These are phyloP conservation scores for Immersiporthe knoxdaviesiana DNA, from an alignment of 2,329 filamentous ascomycete genomes.

Conservation along the genomic window DNA sequence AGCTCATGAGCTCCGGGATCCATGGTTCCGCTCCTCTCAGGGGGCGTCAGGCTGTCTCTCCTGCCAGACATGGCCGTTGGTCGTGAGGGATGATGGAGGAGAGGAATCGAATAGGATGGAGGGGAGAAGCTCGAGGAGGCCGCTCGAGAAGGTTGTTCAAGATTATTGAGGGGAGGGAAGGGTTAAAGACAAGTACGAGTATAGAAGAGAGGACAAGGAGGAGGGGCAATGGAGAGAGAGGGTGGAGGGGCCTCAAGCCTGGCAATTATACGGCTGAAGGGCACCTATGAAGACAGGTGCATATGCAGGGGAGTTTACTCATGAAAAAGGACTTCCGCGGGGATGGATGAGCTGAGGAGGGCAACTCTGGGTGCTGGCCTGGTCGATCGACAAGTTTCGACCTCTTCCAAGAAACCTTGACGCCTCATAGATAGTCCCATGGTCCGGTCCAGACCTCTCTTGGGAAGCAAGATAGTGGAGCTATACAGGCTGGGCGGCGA, in stretches of 20 bases:
- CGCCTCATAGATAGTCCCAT: constrained; percentile 28
- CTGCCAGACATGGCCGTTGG: constrained; percentile 38
- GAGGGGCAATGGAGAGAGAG: constrained; percentile 22
- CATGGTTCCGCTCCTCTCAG: constrained; percentile 46
- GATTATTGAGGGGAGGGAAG: not conserved
- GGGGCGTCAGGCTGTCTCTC: constrained; percentile 45
- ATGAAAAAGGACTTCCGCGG: not conserved
- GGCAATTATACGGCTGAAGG: not conserved
- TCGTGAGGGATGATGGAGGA: not conserved
- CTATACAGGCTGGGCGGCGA: constrained; percentile 16
- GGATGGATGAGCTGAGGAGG: constrained; percentile 9
- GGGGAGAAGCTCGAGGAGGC: not conserved
- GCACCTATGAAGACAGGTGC: not conserved
- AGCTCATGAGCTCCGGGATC: constrained; percentile 65
- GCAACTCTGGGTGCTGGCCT: constrained; percentile 17
- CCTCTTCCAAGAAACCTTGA: constrained; percentile 25
- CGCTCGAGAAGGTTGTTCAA: not conserved
- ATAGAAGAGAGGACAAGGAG: constrained; percentile 19
- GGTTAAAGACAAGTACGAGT: constrained; percentile 20
- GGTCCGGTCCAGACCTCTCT: constrained; percentile 12
- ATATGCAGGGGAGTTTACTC: not conserved
- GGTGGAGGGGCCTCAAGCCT: constrained; percentile 10
- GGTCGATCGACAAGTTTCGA: constrained; percentile 26
- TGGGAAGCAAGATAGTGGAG: constrained; percentile 18
- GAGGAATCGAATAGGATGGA: constrained; percentile 1